Conservation (phyloP, 2,329 filamentous ascomycete genomes). For the Epichloe sylvatica region DNA sequence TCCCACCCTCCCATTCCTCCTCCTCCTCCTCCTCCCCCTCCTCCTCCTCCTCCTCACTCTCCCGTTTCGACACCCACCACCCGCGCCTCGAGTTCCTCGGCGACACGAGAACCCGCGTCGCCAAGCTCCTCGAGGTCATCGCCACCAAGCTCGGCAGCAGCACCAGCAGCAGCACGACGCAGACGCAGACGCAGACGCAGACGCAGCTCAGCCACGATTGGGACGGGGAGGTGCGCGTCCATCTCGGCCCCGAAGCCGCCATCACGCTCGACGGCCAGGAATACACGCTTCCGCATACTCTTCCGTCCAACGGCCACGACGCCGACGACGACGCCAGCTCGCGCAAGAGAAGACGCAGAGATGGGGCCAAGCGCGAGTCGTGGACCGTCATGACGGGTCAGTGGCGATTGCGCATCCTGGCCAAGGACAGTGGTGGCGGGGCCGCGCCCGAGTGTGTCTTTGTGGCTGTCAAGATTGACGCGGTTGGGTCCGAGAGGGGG, state of each 20-base stretch:
- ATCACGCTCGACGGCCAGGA: conserved; percentile 45
- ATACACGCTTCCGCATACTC: conserved; percentile 17
- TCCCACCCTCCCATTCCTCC: conserved; percentile 13
- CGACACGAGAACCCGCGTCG: conserved; percentile 54
- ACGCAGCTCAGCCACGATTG: conserved; percentile 28
- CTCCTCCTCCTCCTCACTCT: not conserved
- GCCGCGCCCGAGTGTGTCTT: conserved; percentile 54
- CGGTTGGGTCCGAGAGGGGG: conserved; percentile 48
- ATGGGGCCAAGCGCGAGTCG: conserved; percentile 20
- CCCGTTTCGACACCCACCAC: not conserved
- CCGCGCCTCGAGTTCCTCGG: conserved; percentile 59
- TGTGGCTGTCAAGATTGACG: conserved; percentile 63
- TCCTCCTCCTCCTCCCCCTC: not conserved
- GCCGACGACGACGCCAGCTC: conserved; percentile 13
- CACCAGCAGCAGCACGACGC: conserved; percentile 20
- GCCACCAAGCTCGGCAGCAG: conserved; percentile 54
- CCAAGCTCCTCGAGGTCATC: conserved; percentile 66
- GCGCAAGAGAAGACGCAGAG: conserved; percentile 32
- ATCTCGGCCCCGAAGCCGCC: conserved; percentile 45
- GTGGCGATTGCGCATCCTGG: conserved; percentile 57
- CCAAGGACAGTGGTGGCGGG: conserved; percentile 30
- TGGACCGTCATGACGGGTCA: conserved; percentile 58
- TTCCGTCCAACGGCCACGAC: conserved; percentile 14
- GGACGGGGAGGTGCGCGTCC: conserved; percentile 37
- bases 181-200: too few relatives aligned